Percentiles rank a stretch among this genome's conserved stretches.
phyloP scores from a whole-genome alignment of 108 stramenopile genomes.

The Skeletonema potamos region DNA sequence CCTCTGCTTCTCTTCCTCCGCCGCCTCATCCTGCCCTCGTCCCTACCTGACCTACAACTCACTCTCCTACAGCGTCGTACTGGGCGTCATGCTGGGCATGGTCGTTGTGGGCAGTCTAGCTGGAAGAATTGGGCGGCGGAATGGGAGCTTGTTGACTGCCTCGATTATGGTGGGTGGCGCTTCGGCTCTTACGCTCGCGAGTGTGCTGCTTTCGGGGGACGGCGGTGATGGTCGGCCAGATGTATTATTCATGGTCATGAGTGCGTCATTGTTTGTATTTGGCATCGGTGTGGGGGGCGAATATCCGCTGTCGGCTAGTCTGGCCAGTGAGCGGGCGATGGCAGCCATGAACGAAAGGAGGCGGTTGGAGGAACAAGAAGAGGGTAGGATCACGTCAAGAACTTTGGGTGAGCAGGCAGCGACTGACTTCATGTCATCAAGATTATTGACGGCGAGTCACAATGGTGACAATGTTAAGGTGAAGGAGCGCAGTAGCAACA shows the following conservation, averaged over 20 bases:
- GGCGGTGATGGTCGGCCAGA: background rate
- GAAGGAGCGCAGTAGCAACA: background rate
- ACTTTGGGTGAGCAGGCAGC: too few relatives aligned
- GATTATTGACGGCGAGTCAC: too few relatives aligned
- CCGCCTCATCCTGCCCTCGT: constrained; percentile 7
- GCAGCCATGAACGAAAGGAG: constrained; percentile 9
- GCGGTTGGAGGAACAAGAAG: background rate
- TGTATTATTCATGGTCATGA: constrained; percentile 45
- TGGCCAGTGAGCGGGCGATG: constrained; percentile 67
- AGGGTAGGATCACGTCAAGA: too few relatives aligned
- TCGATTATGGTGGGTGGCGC: constrained; percentile 40
- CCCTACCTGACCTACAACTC: constrained; percentile 37
- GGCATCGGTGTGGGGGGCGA: constrained; percentile 82
- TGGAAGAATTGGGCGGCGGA: constrained; percentile 55
- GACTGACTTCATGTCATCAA: background rate
- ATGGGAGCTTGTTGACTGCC: constrained; percentile 62
- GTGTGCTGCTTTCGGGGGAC: background rate
- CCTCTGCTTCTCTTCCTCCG: constrained; percentile 22
- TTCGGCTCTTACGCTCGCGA: background rate
- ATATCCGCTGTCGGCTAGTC: constrained; percentile 62
- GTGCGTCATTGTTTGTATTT: constrained; percentile 52
- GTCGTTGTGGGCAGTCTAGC: constrained; percentile 52
- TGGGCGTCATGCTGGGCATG: constrained; percentile 74
- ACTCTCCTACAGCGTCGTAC: constrained; percentile 55
- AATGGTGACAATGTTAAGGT: background rate